Percentiles rank a stretch among this genome's conserved stretches.
Conservation (phyloP, 306 rosid genomes). For the Quercus parvula region DNA sequence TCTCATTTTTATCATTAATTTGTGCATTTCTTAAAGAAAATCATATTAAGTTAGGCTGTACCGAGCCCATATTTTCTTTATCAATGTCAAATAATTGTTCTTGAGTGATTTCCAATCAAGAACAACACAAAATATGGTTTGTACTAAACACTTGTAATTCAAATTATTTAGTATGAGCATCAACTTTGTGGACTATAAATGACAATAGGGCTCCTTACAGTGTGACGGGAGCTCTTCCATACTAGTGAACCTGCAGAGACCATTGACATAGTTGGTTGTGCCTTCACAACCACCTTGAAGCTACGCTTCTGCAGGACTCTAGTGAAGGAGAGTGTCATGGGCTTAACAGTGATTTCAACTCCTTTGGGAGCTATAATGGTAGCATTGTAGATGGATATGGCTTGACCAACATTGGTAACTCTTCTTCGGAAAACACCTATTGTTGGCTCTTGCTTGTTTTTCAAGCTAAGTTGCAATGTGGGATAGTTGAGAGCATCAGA, state of each 20-base stretch:
- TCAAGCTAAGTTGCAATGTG: slow-evolving; percentile 54
- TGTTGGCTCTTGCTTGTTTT: slow-evolving; percentile 21
- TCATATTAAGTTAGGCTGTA: too few species aligned
- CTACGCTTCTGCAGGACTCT: slow-evolving; percentile 40
- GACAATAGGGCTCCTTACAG: slow-evolving; percentile 75
- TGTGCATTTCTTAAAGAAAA: too few species aligned
- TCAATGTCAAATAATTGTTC: too few species aligned
- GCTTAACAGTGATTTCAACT: slow-evolving; percentile 55
- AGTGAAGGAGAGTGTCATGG: slow-evolving; percentile 47
- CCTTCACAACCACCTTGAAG: slow-evolving; percentile 76
- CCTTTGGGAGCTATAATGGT: slow-evolving; percentile 59
- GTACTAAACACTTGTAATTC: too few species aligned
- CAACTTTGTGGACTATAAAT: neutral
- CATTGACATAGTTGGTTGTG: slow-evolving; percentile 30
- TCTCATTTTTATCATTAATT: too few species aligned
- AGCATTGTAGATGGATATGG: slow-evolving; percentile 47
- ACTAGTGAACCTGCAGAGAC: slow-evolving; percentile 51
- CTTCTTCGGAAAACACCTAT: slow-evolving; percentile 48
- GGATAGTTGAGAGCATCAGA: slow-evolving; percentile 83
- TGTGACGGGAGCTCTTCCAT: slow-evolving; percentile 53
- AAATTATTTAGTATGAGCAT: too few species aligned
- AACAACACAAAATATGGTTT: too few species aligned
- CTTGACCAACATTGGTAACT: slow-evolving; percentile 78
- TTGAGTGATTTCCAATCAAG: too few species aligned
- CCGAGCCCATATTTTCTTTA: too few species aligned